These are phyloP conservation scores for Chimonanthus salicifolius DNA, from an alignment of 164 flowering plant species.

Conservation along the genomic window DNA sequence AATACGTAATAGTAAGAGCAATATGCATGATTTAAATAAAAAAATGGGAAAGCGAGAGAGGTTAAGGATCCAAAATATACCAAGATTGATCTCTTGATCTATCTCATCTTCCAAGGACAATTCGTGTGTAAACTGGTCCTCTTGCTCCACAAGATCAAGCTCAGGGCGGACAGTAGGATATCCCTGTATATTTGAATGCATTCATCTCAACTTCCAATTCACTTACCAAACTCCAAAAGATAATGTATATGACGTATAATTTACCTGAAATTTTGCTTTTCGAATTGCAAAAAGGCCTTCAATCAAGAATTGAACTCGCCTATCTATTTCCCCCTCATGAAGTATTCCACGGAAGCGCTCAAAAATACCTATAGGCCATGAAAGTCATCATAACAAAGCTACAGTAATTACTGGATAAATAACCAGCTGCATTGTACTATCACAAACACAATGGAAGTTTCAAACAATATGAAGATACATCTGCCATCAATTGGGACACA, in stretches of 20 bases:
- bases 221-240: not conserved
- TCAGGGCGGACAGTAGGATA: slow-evolving; percentile 92
- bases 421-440: not conserved
- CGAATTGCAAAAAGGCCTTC: slow-evolving; percentile 96
- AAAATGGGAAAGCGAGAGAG: not conserved
- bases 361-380: slow-evolving; percentile 52
- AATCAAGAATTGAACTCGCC: slow-evolving; percentile 84
- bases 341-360: slow-evolving; percentile 97
- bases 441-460: not conserved
- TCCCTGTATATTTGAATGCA: slow-evolving; percentile 38
- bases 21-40: not conserved
- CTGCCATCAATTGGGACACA: no score
- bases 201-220: not conserved
- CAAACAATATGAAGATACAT: no score
- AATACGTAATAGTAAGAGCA: slow-evolving; percentile 7
- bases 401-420: not conserved
- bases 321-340: slow-evolving; percentile 98
- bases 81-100: slow-evolving; percentile 69
- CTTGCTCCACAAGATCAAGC: slow-evolving; percentile 88
- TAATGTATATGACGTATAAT: not conserved
- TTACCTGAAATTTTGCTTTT: slow-evolving; percentile 92
- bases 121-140: slow-evolving; percentile 85
- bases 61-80: slow-evolving; percentile 25
- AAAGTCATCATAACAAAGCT: not conserved
- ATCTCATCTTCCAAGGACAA: slow-evolving; percentile 74